A percentile compares a stretch with the other conserved stretches of the same genome.
These are phyloP conservation scores for Cladosporium sp. DNA, from an alignment of 2,329 filamentous ascomycete genomes.

Conservation along the genomic window DNA sequence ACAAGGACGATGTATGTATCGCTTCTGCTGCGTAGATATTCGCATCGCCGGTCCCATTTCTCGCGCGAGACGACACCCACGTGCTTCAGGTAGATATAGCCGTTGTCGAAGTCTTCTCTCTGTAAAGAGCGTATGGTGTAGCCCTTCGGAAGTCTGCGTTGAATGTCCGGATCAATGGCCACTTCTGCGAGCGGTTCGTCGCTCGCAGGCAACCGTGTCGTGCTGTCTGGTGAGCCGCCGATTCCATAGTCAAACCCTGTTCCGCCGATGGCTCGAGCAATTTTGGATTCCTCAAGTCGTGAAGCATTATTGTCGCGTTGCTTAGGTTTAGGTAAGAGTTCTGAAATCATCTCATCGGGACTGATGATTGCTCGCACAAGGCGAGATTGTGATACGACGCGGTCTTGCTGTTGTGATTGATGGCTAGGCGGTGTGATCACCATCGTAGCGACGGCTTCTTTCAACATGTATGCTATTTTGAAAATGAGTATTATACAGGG, in stretches of 20 bases:
- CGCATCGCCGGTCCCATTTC: slow-evolving; percentile 21
- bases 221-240: slow-evolving; percentile 5
- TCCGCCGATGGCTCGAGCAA: slow-evolving; percentile 15
- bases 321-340: slow-evolving; percentile 13
- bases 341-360: slow-evolving; percentile 14
- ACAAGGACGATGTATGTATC: slow-evolving; percentile 20
- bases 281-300: slow-evolving; percentile 16
- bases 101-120: slow-evolving; percentile 17
- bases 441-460: neutral
- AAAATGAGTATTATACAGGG: neutral
- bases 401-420: neutral
- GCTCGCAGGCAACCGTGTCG: slow-evolving; percentile 11
- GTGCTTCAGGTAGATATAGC: slow-evolving; percentile 17
- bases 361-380: slow-evolving; percentile 15
- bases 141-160: slow-evolving; percentile 19
- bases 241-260: slow-evolving; percentile 14
- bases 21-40: slow-evolving; percentile 14
- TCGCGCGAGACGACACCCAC: slow-evolving; percentile 17
- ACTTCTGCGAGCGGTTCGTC: slow-evolving; percentile 16
- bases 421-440: neutral
- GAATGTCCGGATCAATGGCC: slow-evolving; percentile 11
- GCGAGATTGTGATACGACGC: slow-evolving; percentile 1
- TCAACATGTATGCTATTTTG: neutral
- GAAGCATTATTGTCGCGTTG: slow-evolving; percentile 15
- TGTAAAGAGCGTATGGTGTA: slow-evolving; percentile 19